Base-by-base conservation (phyloP, 2,329 filamentous ascomycete genomes). In the Aspergillus carbonarius region DNA sequence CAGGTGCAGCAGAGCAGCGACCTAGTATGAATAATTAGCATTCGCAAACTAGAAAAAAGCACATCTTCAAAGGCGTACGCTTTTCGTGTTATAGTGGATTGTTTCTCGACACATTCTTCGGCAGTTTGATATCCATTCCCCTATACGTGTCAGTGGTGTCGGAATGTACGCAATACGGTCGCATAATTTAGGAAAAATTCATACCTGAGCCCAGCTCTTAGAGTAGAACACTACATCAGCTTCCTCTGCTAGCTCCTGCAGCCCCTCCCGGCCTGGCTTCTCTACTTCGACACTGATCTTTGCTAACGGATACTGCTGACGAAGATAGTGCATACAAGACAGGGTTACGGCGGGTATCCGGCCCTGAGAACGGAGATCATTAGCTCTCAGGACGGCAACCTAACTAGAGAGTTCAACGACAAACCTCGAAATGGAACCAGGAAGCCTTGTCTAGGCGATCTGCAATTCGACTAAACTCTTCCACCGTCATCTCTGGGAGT, bases 161-260 rank as follows among this genome's bases (percentile, higher is more conserved):
- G 18, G 10, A 25, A 30, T n/a, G 9, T 9, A 35, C 10, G 25
- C 5, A 25, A 47, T 15, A 1, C 25, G 2, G 12, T 12, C 17
- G 15, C 10, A 2, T 46, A 5, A 55, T 27, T 25, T 9, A 3
- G 39, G n/a, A 12, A 25, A 12, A 20, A 1, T 23, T 9, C 18
- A 27, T 74, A 88, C 87, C 78, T 87, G 82, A 59, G 88, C 88
- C 88, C 89, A 92, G 52, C 79, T 81, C 66, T 82, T 84, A 12
- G 88, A 90, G 74, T 88, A 91, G 71, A 91, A 90, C n/a, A 91
- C 84, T 17, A 90, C 82, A 68, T 91, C 86, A 23, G 87, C 88
- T 64, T 82, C 79, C 37, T 78, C 77, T 25, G 87, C 87, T 49
- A 91, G 79, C 27, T 83, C 78, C 51, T 79, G 74, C 56, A 91